A percentile compares a stretch with the other conserved stretches of the same genome.
Conservation (phyloP, 2,329 filamentous ascomycete species). For the Aspergillus quadricinctus region DNA sequence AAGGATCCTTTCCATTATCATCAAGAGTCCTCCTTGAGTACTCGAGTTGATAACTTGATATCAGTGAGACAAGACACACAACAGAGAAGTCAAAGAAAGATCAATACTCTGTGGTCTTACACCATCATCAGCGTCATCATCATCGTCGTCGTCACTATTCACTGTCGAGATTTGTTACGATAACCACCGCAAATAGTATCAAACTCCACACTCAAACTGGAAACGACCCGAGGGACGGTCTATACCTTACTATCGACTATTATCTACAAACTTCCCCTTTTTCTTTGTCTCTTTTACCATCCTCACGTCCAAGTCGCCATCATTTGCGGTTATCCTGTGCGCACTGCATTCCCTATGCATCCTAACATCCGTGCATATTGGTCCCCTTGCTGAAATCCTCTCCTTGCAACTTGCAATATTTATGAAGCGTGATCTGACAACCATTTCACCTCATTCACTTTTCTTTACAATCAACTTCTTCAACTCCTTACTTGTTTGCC, state of each 20-base stretch:
- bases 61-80: background rate
- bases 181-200: background rate
- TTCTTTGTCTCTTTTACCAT: background rate
- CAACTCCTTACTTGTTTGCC: background rate
- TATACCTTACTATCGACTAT: background rate
- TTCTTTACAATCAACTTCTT: background rate
- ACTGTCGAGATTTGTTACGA: background rate
- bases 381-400: background rate
- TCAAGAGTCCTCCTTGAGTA: background rate
- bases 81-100: background rate
- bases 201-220: background rate
- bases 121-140: background rate
- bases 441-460: background rate
- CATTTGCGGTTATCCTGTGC: background rate
- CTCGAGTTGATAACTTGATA: background rate
- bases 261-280: background rate
- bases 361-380: background rate
- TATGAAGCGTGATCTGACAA: background rate
- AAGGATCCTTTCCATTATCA: constrained; percentile 7
- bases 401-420: background rate
- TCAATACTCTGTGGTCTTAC: background rate
- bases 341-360: background rate
- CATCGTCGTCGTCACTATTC: background rate
- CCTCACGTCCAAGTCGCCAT: background rate
- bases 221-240: background rate